A percentile compares a stretch with the other conserved stretches of the same genome.
Evolutionary conservation across 2,329 filamentous ascomycete species (phyloP).

Genomic region (Botryotinia calthae): DNA sequence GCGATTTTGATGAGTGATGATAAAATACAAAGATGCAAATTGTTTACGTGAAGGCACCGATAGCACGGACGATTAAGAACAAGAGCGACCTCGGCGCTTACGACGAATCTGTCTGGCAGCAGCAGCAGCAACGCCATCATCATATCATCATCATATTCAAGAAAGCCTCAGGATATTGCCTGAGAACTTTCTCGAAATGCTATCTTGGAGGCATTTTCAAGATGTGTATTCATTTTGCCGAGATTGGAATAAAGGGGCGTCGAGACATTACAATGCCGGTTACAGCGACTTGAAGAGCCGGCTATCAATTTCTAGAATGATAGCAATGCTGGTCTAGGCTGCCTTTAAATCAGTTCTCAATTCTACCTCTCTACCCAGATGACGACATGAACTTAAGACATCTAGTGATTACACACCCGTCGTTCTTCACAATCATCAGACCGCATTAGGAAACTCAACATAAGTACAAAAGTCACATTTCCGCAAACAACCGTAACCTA

Average conservation of each 20-base stretch:
- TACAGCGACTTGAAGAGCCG: no score
- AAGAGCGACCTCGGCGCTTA: neutral
- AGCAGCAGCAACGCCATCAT: neutral
- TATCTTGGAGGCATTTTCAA: no score
- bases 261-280: neutral
- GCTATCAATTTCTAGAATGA: no score
- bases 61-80: neutral
- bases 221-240: neutral
- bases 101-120: neutral
- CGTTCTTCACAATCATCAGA: neutral
- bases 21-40: no score
- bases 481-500: neutral
- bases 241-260: neutral
- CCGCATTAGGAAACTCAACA: neutral
- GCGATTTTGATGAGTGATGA: neutral
- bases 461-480: neutral
- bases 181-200: neutral
- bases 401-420: neutral
- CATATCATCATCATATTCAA: neutral
- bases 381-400: neutral
- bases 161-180: neutral
- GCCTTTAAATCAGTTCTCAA: neutral
- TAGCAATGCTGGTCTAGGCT: neutral
- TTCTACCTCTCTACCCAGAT: neutral
- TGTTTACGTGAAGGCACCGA: neutral